These are phyloP conservation scores for Emydomyces testavorans DNA, from an alignment of 2,329 filamentous ascomycete genomes.

Conservation along the genomic window DNA sequence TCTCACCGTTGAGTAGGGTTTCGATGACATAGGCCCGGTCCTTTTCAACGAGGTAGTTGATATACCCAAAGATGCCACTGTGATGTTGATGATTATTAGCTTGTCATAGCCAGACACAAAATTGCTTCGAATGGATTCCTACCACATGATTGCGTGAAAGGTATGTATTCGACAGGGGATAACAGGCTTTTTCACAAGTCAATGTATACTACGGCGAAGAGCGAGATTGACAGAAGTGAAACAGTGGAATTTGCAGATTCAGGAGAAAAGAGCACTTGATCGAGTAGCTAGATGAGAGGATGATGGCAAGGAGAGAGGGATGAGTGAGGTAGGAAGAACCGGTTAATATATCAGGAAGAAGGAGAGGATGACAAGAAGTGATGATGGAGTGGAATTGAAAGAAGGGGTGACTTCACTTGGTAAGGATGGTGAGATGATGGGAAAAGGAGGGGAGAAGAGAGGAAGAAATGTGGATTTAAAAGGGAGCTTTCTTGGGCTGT, in stretches of 20 bases:
- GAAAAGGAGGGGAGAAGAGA: background rate
- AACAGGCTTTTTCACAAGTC: background rate
- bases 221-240: too few species aligned
- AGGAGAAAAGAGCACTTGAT: too few species aligned
- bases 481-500: conserved; percentile 1
- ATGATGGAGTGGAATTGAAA: too few species aligned
- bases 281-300: too few species aligned
- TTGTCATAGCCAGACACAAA: background rate
- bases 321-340: too few species aligned
- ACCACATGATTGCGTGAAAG: background rate
- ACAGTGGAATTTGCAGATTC: too few species aligned
- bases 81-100: background rate
- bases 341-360: too few species aligned
- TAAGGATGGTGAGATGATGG: too few species aligned
- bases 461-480: background rate
- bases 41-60: conserved; percentile 99
- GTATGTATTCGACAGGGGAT: background rate
- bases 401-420: too few species aligned
- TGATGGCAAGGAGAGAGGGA: too few species aligned
- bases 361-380: too few species aligned
- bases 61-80: conserved; percentile 94
- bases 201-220: too few species aligned
- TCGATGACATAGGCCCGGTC: conserved; percentile 93
- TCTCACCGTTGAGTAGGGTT: conserved; percentile 85
- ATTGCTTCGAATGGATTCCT: background rate